Base-by-base conservation (phyloP, 2,329 filamentous ascomycete species). In the Meredithiella fracta region DNA sequence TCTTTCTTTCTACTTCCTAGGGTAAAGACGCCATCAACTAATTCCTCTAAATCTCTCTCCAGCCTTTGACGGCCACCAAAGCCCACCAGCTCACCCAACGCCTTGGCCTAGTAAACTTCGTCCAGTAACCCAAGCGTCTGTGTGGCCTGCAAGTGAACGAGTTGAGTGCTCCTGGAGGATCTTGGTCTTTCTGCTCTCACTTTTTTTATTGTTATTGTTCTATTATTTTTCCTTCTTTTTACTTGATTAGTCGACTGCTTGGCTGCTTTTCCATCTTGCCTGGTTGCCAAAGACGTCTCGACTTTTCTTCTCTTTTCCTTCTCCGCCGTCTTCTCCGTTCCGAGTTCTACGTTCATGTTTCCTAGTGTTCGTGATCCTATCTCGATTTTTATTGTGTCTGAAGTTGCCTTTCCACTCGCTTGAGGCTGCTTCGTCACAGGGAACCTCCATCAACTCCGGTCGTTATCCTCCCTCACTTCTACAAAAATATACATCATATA, bases 381-480 rank as follows among this genome's bases (percentile, higher is more conserved):
- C 44, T 49, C 22, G 44, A 9, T 3, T 49, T 49, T n/a, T 25
- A 8, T 34, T 11, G 29, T 49, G 44, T 49, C 44, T 49, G 20
- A 44, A 49, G 44, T 23, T 49, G 44, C 44, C 44, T 49, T 49
- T 49, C 44, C 44, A 49, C 44, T 49, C 44, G 44, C 22, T 49
- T 15, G 44, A 22, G 44, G 44, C 11, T 8, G 38, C 38, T n/a
- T 20, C 38, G 17, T 20, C 11, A 42, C 11, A 34, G 29, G 11
- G 29, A 34, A 34, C 29, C 29, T 34, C 11, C 11, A 5, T 11
- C 29, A 34, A 5, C 29, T 34, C 29, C 44, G 20, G 23, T 49
- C 44, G 44, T 49, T 49, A 26, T 49, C 20, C 11, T 25, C 25
- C n/a, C 25, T 49, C 22, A 9, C 40, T 14, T 49, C 20, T n/a